Percentiles rank a stretch among this genome's conserved stretches.
Conservation (phyloP, 495 filamentous ascomycete genomes). For the Barbatosphaeria neglecta region DNA sequence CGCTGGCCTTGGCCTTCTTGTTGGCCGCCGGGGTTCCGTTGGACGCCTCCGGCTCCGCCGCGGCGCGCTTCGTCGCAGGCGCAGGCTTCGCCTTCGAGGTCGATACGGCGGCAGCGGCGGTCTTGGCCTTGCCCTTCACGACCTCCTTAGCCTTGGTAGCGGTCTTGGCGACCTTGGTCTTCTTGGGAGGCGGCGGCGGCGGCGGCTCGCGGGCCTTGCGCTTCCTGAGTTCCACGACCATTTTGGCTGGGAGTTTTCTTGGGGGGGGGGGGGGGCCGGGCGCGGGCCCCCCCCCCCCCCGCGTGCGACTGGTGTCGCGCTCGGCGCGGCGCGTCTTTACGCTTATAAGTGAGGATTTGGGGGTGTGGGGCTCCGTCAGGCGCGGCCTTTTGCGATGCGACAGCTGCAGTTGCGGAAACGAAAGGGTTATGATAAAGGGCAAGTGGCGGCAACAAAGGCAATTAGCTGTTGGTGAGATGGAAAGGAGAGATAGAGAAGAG, state of each 20-base stretch:
- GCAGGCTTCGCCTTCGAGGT: conserved; percentile 2
- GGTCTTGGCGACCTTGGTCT: conserved; percentile 36
- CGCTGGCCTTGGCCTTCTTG: conserved; percentile 1
- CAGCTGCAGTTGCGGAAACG: too few species aligned
- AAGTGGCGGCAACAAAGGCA: conserved; percentile 1
- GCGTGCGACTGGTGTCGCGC: too few species aligned
- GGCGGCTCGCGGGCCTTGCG: conserved; percentile 50
- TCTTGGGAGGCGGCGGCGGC: conserved; percentile 41
- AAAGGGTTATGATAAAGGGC: conserved; percentile 3
- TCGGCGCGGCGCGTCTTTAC: too few species aligned
- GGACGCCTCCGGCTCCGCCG: conserved; percentile 10
- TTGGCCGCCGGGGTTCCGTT: background rate
- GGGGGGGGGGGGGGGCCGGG: background rate
- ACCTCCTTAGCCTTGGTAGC: conserved; percentile 34
- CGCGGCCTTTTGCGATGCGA: too few species aligned
- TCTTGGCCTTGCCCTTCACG: conserved; percentile 21
- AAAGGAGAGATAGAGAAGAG: background rate
- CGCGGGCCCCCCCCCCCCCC: too few species aligned
- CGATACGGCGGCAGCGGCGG: conserved; percentile 16
- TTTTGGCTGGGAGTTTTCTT: too few species aligned
- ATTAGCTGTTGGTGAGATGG: background rate
- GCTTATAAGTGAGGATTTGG: background rate
- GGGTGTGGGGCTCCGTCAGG: conserved; percentile 1
- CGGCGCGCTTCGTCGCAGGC: conserved; percentile 8
- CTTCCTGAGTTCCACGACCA: conserved; percentile 59